phyloP scores from a whole-genome alignment of 495 filamentous ascomycete genomes.

The Podospora pseudopauciseta region DNA sequence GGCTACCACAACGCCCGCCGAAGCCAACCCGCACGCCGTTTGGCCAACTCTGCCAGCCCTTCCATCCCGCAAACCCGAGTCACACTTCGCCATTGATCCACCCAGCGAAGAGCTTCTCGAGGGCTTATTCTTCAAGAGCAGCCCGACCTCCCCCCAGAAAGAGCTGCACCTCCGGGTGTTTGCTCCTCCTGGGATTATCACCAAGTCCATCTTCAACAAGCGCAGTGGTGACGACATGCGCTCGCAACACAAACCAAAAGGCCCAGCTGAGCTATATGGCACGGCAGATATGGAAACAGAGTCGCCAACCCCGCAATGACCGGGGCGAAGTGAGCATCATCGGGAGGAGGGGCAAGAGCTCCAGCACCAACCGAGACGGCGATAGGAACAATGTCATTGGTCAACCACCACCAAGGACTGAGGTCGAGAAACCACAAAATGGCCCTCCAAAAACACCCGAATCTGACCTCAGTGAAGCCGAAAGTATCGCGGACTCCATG shows the following conservation, averaged over 20 bases:
- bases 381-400: conserved; percentile 21
- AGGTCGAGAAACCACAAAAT: conserved; percentile 14
- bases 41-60: conserved; percentile 21
- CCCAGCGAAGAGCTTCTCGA: conserved; percentile 12
- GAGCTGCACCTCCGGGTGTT: conserved; percentile 43
- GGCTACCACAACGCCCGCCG: conserved; percentile 31
- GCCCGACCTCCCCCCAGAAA: conserved; percentile 34
- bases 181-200: conserved; percentile 38
- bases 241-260: conserved; percentile 31
- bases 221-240: conserved; percentile 40
- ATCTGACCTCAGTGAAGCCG: conserved; percentile 20
- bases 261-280: conserved; percentile 40
- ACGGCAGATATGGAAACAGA: conserved; percentile 34
- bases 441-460: conserved; percentile 21
- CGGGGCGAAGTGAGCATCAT: conserved; percentile 12
- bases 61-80: conserved; percentile 17
- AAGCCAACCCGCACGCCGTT: conserved; percentile 18
- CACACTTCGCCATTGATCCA: neutral
- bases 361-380: conserved; percentile 31
- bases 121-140: conserved; percentile 20
- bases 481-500: conserved; percentile 35
- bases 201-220: conserved; percentile 40
- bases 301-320: conserved; percentile 26
- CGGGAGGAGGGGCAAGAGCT: conserved; percentile 33
- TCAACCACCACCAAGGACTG: conserved; percentile 3